Base-by-base conservation (phyloP, 805 yeast species). In the Saccharomycopsis babjevae region DNA sequence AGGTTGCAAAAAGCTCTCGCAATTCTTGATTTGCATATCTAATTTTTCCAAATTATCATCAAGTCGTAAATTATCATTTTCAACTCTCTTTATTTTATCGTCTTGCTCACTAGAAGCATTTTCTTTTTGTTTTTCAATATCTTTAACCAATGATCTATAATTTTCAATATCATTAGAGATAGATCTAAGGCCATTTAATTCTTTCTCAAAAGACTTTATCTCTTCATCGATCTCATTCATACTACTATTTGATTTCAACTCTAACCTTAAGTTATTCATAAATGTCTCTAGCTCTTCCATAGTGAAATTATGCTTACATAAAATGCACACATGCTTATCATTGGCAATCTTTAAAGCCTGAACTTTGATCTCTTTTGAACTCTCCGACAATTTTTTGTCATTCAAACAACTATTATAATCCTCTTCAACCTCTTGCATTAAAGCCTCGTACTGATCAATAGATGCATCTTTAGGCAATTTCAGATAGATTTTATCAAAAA, bases 221-320 rank as follows among this genome's bases (percentile, higher is more conserved):
- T 68, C 65, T 10, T 64, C 62, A 13, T 67, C 66, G 22, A 46
- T 46, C 1, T 68, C 67, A 5, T 64, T 1, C 59, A 56, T 22
- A 61, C 61, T 43, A 38, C 13, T 60, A 36, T 66, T 61, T 40
- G 57, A 56, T 5, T 52, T 56, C 32, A 30, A 58, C 20, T 58
- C 61, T 5, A 46, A 5, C 25, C 25, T 57, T 34, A 57, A 55
- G 20, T 59, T 50, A 36, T 56, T 64, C 16, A 64, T 62, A 52
- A 71, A 61, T 39, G 50, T 62, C 3, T 62, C 52, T 20, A 61
- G 63, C 18, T 65, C 66, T 54, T 65, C 39, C 18, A 57, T 75
- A 16, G 79, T 80, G 71, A 91, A 88, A 13, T 79, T 76, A 57
- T 96, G 77, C 20, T 81, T 80, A 71, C 98, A 93, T 54, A 92